These are phyloP conservation scores for Kwoniella mangroviensis DNA, from an alignment of 768 basidiomycete species.

Conservation along the genomic window DNA sequence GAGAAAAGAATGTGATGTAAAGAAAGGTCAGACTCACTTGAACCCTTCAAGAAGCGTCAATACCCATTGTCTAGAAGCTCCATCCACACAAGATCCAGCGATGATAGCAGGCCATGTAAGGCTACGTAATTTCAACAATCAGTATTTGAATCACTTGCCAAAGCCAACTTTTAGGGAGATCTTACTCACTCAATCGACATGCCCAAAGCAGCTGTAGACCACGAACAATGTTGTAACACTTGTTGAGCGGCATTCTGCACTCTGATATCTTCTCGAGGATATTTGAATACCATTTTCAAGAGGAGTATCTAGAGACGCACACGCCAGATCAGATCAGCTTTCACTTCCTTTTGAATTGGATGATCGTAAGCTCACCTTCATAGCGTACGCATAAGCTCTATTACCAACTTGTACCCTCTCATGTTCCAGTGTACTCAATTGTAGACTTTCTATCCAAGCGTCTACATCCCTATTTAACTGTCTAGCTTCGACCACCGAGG, in stretches of 20 bases:
- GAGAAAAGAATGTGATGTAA: not conserved
- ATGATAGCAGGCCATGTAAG: slow-evolving; percentile 56
- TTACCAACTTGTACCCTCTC: slow-evolving; percentile 55
- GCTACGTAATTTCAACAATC: slow-evolving; percentile 9
- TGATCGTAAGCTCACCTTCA: slow-evolving; percentile 44
- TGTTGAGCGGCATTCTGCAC: slow-evolving; percentile 50
- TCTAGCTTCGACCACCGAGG: slow-evolving; percentile 40
- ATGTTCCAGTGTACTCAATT: slow-evolving; percentile 49
- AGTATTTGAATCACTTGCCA: not conserved
- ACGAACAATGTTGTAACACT: slow-evolving; percentile 51
- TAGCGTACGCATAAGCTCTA: slow-evolving; percentile 53
- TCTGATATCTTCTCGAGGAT: slow-evolving; percentile 36
- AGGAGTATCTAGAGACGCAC: slow-evolving; percentile 41
- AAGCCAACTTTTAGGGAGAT: not conserved
- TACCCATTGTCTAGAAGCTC: slow-evolving; percentile 43
- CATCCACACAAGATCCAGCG: slow-evolving; percentile 45
- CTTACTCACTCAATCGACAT: slow-evolving; percentile 55
- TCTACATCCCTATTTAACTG: slow-evolving; percentile 46
- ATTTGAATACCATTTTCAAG: slow-evolving; percentile 46
- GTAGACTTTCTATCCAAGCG: slow-evolving; percentile 50
- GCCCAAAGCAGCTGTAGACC: slow-evolving; percentile 48
- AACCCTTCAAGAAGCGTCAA: slow-evolving; percentile 51
- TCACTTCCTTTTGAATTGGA: not conserved
- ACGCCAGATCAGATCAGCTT: not conserved
- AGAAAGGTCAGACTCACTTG: slow-evolving; percentile 38